A percentile compares a stretch with the other conserved stretches of the same genome.
These are phyloP conservation scores for Heritiera fomes DNA, from an alignment of 345 rosid species.

Conservation along the genomic window DNA sequence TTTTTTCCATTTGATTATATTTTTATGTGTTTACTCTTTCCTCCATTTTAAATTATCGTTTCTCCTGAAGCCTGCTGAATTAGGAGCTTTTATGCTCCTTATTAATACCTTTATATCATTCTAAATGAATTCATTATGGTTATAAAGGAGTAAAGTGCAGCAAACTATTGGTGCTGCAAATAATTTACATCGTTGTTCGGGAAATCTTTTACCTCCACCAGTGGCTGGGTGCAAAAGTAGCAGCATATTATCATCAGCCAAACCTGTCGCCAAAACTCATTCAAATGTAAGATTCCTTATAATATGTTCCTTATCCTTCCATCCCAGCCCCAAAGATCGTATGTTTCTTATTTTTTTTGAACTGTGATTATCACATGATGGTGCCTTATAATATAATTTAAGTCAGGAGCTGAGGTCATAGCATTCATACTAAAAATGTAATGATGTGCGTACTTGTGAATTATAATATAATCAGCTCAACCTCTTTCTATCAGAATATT, in stretches of 20 bases:
- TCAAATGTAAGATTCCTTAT: slow-evolving; percentile 49
- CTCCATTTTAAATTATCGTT: not conserved
- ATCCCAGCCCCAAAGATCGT: not conserved
- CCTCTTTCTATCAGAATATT: slow-evolving; percentile 41
- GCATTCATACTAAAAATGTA: not conserved
- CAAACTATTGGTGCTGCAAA: slow-evolving; percentile 68
- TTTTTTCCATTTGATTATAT: not conserved
- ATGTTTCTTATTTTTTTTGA: not conserved
- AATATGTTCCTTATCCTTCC: not conserved
- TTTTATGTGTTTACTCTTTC: not conserved
- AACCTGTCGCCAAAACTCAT: slow-evolving; percentile 51
- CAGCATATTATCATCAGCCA: slow-evolving; percentile 47
- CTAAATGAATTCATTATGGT: slow-evolving; percentile 33
- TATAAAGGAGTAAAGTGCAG: slow-evolving; percentile 71
- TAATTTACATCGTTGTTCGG: slow-evolving; percentile 55
- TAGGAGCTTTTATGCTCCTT: slow-evolving; percentile 14
- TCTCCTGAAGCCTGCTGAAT: not conserved
- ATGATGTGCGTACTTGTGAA: not conserved
- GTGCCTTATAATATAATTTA: not conserved
- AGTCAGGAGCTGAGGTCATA: not conserved
- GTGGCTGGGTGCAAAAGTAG: slow-evolving; percentile 46
- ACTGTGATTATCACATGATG: not conserved
- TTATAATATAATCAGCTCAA: slow-evolving; percentile 11
- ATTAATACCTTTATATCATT: slow-evolving; percentile 26
- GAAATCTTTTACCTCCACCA: slow-evolving; percentile 77